Base-by-base conservation (phyloP, 2,329 filamentous ascomycete genomes). In the Botrytis aclada region DNA sequence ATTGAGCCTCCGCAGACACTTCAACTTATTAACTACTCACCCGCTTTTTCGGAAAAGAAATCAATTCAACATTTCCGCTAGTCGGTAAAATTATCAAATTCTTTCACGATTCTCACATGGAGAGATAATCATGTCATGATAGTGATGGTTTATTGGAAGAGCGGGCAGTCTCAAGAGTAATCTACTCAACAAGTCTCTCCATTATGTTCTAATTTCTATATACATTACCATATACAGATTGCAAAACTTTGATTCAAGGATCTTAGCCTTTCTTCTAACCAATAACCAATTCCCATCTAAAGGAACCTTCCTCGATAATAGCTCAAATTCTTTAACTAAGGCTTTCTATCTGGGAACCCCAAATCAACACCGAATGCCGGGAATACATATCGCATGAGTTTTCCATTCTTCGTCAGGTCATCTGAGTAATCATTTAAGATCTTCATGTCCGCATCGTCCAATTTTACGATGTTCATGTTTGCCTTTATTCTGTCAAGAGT, bases 331-430 rank as follows among this genome's bases (percentile, higher is more conserved):
- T 54, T 2, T 14, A 16, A 54, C 34, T 69, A 69, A 56, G 47
- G 47, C 51, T 69, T 69, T 9, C 65, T 76, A 71, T 93, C 91
- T n/a, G 90, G 90, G 84, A 93, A 93, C 2, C 90, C 90, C 80
- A 93, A 90, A 78, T 90, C 85, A 66, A 91, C 82, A 4, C 89
- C 89, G 78, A 92, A 93, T 0, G 89, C 87, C 76, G 91, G 91
- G 81, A 90, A 92, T 47, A 93, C 89, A 75, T 88, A 92, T 77
- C 89, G 84, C 82, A 87, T 83, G 74, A 88, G 79, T 82, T 88
- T 86, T 63, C 85, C 84, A 74, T 84, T 84, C 77, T 83, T 78
- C 39, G 74, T 72, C 62, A 90, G 81, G 47, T 84, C 82, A 37
- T 84, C 82, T 0, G 87, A 87, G 81, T 89, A 89, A 69, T 86